Evolutionary conservation across 2,329 filamentous ascomycete genomes (phyloP).

Genomic region (Xylariaceae sp.): DNA sequence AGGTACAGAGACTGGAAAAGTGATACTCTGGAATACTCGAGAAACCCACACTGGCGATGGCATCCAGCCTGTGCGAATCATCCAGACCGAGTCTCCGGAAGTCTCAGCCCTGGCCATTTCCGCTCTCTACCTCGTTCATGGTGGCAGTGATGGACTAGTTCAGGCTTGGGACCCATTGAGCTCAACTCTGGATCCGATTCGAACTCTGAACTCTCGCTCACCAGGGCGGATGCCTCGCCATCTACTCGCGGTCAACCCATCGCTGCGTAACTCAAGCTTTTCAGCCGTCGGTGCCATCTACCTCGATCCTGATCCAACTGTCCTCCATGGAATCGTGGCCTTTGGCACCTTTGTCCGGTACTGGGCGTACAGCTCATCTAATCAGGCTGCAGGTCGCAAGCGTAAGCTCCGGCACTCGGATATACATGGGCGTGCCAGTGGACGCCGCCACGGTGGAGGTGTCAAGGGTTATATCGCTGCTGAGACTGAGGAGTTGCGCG

Average conservation of each 20-base stretch:
- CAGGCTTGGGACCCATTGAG: conserved; percentile 96
- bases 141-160: conserved; percentile 88
- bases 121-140: conserved; percentile 82
- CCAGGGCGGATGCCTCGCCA: conserved; percentile 76
- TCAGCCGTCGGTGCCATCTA: conserved; percentile 77
- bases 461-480: conserved; percentile 77
- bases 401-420: conserved; percentile 67
- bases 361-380: conserved; percentile 86
- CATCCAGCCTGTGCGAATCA: conserved; percentile 66
- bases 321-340: conserved; percentile 77
- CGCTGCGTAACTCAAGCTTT: conserved; percentile 63
- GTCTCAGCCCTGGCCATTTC: conserved; percentile 78
- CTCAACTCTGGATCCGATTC: conserved; percentile 68
- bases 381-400: conserved; percentile 68
- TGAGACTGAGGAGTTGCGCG: conserved; percentile 74
- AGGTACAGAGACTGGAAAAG: conserved; percentile 69
- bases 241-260: conserved; percentile 43
- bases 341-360: conserved; percentile 83
- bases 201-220: conserved; percentile 80
- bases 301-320: conserved; percentile 79
- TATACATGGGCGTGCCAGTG: conserved; percentile 41
- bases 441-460: conserved; percentile 54
- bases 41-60: conserved; percentile 51
- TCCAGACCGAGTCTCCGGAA: conserved; percentile 84
- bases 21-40: conserved; percentile 81